phyloP scores from a whole-genome alignment of 441 rosid species.

The Brassica balearica region DNA sequence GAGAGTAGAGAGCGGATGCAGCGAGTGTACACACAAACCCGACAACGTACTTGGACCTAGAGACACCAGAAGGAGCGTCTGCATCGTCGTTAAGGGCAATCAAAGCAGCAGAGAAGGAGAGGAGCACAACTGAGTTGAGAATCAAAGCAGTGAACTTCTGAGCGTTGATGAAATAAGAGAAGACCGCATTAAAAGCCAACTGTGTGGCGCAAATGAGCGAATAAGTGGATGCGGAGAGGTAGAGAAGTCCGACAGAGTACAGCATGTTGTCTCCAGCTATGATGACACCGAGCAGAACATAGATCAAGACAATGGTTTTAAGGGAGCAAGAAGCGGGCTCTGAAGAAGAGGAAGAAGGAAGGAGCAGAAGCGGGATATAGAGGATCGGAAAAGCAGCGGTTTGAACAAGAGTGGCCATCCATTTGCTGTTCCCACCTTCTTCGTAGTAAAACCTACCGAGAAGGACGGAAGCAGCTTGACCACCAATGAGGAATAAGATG shows the following conservation, averaged over 20 bases:
- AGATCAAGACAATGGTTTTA: slow-evolving; percentile 53
- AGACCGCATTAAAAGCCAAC: slow-evolving; percentile 80
- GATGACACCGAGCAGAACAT: slow-evolving; percentile 68
- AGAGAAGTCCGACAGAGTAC: slow-evolving; percentile 78
- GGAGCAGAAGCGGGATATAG: slow-evolving; percentile 60
- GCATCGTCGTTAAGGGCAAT: slow-evolving; percentile 76
- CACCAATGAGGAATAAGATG: slow-evolving; percentile 75
- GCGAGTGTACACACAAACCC: slow-evolving; percentile 71
- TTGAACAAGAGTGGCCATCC: slow-evolving; percentile 92
- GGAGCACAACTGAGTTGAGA: slow-evolving; percentile 73
- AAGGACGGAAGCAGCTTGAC: slow-evolving; percentile 86
- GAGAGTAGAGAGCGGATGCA: slow-evolving; percentile 84
- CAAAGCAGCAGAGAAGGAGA: slow-evolving; percentile 78
- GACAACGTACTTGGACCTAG: slow-evolving; percentile 58
- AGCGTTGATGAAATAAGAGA: slow-evolving; percentile 81
- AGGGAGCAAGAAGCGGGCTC: slow-evolving; percentile 50
- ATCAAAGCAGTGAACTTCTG: slow-evolving; percentile 83
- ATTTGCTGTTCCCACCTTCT: slow-evolving; percentile 87
- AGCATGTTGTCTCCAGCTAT: slow-evolving; percentile 80
- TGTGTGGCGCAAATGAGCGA: slow-evolving; percentile 91
- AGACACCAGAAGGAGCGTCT: slow-evolving; percentile 59
- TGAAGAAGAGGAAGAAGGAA: slow-evolving; percentile 48
- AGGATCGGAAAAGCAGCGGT: slow-evolving; percentile 86
- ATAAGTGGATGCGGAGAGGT: slow-evolving; percentile 90
- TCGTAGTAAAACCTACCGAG: slow-evolving; percentile 89